Base-by-base conservation (phyloP, 176 grass and related monocot genomes). In the Zizania latifolia region DNA sequence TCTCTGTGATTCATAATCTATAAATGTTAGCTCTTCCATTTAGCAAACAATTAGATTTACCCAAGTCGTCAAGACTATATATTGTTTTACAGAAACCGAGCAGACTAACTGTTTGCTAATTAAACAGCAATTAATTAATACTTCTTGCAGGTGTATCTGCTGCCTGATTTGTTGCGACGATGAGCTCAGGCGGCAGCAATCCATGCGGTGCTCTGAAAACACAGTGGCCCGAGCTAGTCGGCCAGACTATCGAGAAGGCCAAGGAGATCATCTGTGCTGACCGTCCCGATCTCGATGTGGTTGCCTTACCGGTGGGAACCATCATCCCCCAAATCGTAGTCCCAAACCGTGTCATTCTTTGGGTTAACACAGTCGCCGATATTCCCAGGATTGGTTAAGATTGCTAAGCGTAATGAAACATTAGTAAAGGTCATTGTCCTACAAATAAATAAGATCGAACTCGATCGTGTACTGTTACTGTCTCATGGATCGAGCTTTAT, bases 221-320 rank as follows among this genome's bases (percentile, higher is more conserved):
- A 3, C 71, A 83, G 72, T 83, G 81, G 81, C 62, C 81, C 13
- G 72, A 83, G 39, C 63, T 83, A 1, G 6, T 69, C 19, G 72
- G 81, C 0, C 4, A 31, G 0, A 83, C 62, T 1, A 83, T 83
- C 50, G 48, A 83, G 53, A 16, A 76, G 39, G 81, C 81, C 1
- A 7, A 60, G 31, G 39, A 69, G 40, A 83, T 58, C 54, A 83
- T 83, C 8, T 69, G 61, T 30, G 63, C 72, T 7, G 81, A 83
- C 6, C 81, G 81, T 0, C 81, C 81, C 22, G 72, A 83, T 16
- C 53, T 83, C 0, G 15, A 22, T n/a, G n/a, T n/a, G n/a, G n/a
- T n/a, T n/a, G 10, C 22, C 30, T 11, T 76, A 10, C 16, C 62
- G 0, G 53, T 76, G 5, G 72, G 72, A 31, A 50, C 38, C 0